Base-by-base conservation (phyloP, 805 yeast species). In the Saturnispora diversa region DNA sequence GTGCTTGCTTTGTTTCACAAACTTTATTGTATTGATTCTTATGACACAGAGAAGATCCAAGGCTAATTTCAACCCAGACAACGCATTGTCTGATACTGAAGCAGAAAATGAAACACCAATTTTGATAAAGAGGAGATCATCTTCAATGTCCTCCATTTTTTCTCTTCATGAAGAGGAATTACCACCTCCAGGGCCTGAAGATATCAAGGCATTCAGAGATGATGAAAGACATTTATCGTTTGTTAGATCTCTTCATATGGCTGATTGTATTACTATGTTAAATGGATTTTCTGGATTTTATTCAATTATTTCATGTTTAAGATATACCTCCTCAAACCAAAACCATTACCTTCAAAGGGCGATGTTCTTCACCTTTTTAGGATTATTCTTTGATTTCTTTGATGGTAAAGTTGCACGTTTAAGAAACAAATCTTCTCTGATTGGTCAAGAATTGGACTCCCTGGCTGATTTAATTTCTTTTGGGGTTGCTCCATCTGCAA, bases 401-500 rank as follows among this genome's bases (percentile, higher is more conserved):
- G 98, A 92, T 59, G 98, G 98, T 26, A 77, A 94, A 53, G 98
- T 90, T 6, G 98, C 98, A 4, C 75, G 98, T 56, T 73, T 92
- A 65, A 76, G 96, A 64, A 83, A 87, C 59, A 86, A 88, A 65
- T 75, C 94, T 2, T 81, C 94, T 10, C 70, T 92, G 41, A 84
- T 92, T 84, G 98, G 98, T 45, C 97, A 92, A 63, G 98, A 92
- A 65, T 74, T 92, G 54, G 98, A 92, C 59, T 88, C 97, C 1
- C 72, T 92, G 52, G 98, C 98, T 17, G 98, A 92, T 63, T 74
- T 92, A 54, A 75, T 90, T 27, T 84, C 95, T 10, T 92, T 92
- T 59, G 94, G 97, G 47, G 95, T 90, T 25, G 88, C 95, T 2
- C 98, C 98, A 2, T 95, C 96, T 6, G 71, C 86, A 12, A 80